phyloP scores from a whole-genome alignment of 805 yeast species.

The Wickerhamiella azyma region DNA sequence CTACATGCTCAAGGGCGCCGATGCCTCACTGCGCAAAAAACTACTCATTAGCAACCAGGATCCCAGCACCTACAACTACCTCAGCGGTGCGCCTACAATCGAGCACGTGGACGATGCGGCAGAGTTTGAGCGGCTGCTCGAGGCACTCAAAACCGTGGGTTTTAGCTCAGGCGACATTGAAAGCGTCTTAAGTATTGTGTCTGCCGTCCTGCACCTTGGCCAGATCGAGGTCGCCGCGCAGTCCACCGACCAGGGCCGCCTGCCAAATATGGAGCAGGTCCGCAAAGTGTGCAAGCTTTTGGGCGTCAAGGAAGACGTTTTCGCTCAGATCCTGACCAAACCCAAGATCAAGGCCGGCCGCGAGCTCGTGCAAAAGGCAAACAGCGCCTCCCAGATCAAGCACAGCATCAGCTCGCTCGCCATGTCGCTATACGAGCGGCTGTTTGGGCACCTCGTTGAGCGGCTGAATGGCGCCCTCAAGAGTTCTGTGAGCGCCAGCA shows the following conservation, averaged over 20 bases:
- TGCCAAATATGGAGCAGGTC: constrained; percentile 40
- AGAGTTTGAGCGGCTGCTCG: constrained; percentile 48
- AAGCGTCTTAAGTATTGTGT: constrained; percentile 50
- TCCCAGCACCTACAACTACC: constrained; percentile 41
- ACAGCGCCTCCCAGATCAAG: constrained; percentile 66
- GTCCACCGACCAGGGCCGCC: constrained; percentile 60
- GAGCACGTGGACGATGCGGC: constrained; percentile 62
- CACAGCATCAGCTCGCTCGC: constrained; percentile 77
- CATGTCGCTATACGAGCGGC: constrained; percentile 69
- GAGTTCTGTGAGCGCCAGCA: constrained; percentile 27
- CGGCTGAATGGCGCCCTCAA: constrained; percentile 59
- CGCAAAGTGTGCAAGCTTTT: constrained; percentile 44
- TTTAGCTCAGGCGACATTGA: constrained; percentile 41
- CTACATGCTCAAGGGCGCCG: constrained; percentile 62
- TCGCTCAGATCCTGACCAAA: constrained; percentile 46
- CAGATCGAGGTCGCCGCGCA: constrained; percentile 59
- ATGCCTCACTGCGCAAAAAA: constrained; percentile 26
- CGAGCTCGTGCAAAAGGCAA: constrained; percentile 69
- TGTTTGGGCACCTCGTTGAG: constrained; percentile 65
- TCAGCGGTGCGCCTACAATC: constrained; percentile 44
- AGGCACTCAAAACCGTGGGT: constrained; percentile 64
- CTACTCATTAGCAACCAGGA: constrained; percentile 32
- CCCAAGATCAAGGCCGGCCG: constrained; percentile 88
- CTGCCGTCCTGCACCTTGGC: constrained; percentile 74
- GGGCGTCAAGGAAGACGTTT: constrained; percentile 44